A percentile compares a stretch with the other conserved stretches of the same genome.
These are phyloP conservation scores for Diutina sp. DNA, from an alignment of 1,139 yeast genomes.

Conservation along the genomic window DNA sequence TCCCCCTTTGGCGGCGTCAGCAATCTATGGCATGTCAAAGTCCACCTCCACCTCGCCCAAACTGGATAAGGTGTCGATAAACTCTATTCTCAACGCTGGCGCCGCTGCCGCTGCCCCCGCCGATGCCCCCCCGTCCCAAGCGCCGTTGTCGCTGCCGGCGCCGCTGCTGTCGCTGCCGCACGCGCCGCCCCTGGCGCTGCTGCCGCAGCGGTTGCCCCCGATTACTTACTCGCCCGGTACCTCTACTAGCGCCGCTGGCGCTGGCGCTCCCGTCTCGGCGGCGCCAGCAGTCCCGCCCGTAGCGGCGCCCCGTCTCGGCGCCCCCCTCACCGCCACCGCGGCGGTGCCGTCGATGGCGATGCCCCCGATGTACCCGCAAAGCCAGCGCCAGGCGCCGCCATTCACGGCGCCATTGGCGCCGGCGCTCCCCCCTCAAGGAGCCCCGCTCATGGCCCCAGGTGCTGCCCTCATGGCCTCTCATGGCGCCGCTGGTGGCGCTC, in stretches of 20 bases:
- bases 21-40: conserved; percentile 1
- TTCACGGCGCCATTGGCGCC: background rate
- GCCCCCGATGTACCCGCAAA: background rate
- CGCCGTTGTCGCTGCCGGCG: background rate
- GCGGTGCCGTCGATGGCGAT: background rate
- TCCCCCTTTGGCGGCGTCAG: background rate
- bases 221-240: background rate
- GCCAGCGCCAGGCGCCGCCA: background rate
- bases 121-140: background rate
- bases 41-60: conserved; percentile 1
- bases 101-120: background rate
- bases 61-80: conserved; percentile 1
- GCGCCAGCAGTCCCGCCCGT: no score
- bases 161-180: background rate
- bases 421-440: background rate
- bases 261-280: no score
- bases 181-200: background rate
- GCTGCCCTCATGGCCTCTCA: background rate
- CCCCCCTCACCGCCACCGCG: background rate
- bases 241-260: no score
- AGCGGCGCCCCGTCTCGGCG: no score
- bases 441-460: background rate
- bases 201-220: background rate
- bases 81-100: background rate
- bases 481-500: background rate